Percentiles rank a stretch among this genome's conserved stretches.
phyloP scores from a whole-genome alignment of 2,329 filamentous ascomycete species.

The Endoconidiophora laricicola region DNA sequence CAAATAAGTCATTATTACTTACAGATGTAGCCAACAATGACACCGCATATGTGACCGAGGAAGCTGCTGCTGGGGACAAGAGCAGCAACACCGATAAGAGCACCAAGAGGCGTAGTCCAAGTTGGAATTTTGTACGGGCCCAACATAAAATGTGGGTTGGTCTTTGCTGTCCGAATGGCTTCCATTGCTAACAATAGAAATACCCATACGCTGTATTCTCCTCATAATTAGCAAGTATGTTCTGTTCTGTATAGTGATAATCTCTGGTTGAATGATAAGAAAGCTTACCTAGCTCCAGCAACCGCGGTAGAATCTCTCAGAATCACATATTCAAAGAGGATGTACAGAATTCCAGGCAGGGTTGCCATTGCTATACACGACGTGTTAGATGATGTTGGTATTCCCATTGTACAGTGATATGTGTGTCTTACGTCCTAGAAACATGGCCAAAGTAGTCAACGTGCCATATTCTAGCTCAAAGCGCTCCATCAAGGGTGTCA shows the following conservation, averaged over 20 bases:
- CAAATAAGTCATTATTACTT: slow-evolving; percentile 21
- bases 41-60: slow-evolving; percentile 69
- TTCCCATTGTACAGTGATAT: not conserved
- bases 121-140: slow-evolving; percentile 59
- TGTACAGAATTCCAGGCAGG: slow-evolving; percentile 67
- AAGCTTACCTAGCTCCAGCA: slow-evolving; percentile 60
- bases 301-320: slow-evolving; percentile 56
- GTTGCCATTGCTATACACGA: slow-evolving; percentile 50
- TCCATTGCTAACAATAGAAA: slow-evolving; percentile 77
- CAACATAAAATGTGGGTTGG: slow-evolving; percentile 60
- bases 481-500: slow-evolving; percentile 78
- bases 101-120: slow-evolving; percentile 73
- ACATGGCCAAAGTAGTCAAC: slow-evolving; percentile 68
- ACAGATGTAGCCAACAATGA: slow-evolving; percentile 78
- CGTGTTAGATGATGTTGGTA: not conserved
- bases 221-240: not conserved
- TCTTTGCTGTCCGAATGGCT: slow-evolving; percentile 67
- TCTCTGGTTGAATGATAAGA: no score
- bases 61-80: slow-evolving; percentile 70
- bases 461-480: slow-evolving; percentile 92
- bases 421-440: slow-evolving; percentile 62
- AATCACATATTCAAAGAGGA: slow-evolving; percentile 58
- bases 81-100: slow-evolving; percentile 57
- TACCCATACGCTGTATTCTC: slow-evolving; percentile 58
- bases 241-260: not conserved